Conservation (phyloP, 768 basidiomycete species). For the Hypholoma sublateritium region DNA sequence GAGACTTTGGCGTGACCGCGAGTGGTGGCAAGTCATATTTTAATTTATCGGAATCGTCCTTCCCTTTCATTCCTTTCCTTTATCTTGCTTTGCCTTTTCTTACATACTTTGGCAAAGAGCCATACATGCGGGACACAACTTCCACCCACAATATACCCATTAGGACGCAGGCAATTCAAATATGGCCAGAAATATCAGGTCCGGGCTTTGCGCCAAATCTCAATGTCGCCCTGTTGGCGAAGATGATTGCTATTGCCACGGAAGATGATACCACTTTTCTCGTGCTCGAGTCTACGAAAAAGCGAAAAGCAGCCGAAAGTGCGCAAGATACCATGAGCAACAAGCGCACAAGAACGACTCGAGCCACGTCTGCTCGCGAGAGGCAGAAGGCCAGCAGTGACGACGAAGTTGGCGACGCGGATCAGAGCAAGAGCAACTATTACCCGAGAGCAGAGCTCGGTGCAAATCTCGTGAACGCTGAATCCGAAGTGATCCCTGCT, state of each 20-base stretch:
- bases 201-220: constrained; percentile 10
- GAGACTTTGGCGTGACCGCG: neutral
- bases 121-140: constrained; percentile 15
- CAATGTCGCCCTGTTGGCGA: constrained; percentile 13
- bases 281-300: neutral
- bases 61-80: neutral
- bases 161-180: constrained; percentile 1
- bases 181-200: too few species aligned
- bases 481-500: constrained; percentile 19
- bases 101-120: neutral
- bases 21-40: neutral
- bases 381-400: neutral
- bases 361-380: neutral
- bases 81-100: neutral
- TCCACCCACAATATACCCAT: constrained; percentile 15
- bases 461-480: neutral
- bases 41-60: too few species aligned
- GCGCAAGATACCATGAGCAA: constrained; percentile 1
- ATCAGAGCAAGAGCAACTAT: neutral
- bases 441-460: neutral
- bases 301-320: constrained; percentile 12
- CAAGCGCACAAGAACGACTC: constrained; percentile 15
- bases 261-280: neutral
- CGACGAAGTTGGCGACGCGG: neutral
- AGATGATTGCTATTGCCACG: constrained; percentile 7